These are phyloP conservation scores for Aspergillus carlsbadensis DNA, from an alignment of 495 filamentous ascomycete species.

Conservation along the genomic window DNA sequence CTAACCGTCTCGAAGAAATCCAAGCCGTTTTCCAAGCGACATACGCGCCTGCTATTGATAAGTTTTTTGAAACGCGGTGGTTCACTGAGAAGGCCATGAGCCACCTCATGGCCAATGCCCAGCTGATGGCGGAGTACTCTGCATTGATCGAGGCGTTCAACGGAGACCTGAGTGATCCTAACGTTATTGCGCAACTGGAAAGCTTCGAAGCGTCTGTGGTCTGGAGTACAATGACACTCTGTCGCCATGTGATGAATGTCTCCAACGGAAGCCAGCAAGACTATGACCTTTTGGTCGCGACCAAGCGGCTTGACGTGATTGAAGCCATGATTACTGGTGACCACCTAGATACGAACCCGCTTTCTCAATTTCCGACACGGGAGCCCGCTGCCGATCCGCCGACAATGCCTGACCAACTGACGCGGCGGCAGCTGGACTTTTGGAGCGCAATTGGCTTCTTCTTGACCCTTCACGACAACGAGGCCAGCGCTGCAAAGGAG, in stretches of 20 bases:
- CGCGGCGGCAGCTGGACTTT: slow-evolving; percentile 69
- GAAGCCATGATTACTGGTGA: slow-evolving; percentile 72
- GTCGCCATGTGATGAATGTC: slow-evolving; percentile 41
- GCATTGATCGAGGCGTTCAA: slow-evolving; percentile 56
- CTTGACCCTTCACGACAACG: slow-evolving; percentile 64
- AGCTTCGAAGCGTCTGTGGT: slow-evolving; percentile 70
- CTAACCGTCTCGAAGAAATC: slow-evolving; percentile 63
- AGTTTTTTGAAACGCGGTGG: slow-evolving; percentile 84
- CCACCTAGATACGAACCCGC: slow-evolving; percentile 57
- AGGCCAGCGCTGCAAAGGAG: slow-evolving; percentile 53
- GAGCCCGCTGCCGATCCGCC: slow-evolving; percentile 41
- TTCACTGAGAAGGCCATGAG: slow-evolving; percentile 56
- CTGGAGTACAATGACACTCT: slow-evolving; percentile 61
- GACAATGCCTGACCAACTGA: slow-evolving; percentile 48
- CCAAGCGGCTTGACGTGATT: slow-evolving; percentile 69
- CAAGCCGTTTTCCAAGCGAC: slow-evolving; percentile 70
- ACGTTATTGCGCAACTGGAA: slow-evolving; percentile 48
- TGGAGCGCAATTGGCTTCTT: slow-evolving; percentile 76
- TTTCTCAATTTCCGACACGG: slow-evolving; percentile 45
- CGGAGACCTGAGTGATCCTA: slow-evolving; percentile 38
- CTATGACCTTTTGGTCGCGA: slow-evolving; percentile 59
- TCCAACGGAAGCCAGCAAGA: slow-evolving; percentile 40
- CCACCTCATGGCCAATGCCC: slow-evolving; percentile 55
- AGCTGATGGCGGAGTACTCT: slow-evolving; percentile 61
- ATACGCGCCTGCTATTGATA: slow-evolving; percentile 74